Evolutionary conservation across 2,329 filamentous ascomycete genomes (phyloP), one percentile per base, ranked within the genome.

Genomic region (Tolypocladium sp.): DNA sequence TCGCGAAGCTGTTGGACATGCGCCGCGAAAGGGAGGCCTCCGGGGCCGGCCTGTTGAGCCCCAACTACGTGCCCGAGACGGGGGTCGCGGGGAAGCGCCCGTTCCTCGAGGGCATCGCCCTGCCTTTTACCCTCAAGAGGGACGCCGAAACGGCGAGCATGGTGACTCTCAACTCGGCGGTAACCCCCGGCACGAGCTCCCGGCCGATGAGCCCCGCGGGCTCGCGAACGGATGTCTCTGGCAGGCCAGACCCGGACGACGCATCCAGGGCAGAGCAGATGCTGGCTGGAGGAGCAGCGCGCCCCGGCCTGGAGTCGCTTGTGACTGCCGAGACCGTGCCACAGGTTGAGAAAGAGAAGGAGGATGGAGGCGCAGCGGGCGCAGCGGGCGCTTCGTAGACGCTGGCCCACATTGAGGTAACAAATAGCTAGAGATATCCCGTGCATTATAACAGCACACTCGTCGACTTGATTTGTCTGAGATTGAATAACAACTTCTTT

Each of bases 101-200:
- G 0, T 85, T 85, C 53, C 77, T 89, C 7, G 84, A 83, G 25
- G 86, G 88, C 0, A 82, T 91, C 33, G 88, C 89, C 0, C 81
- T 90, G 64, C 89, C 89, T 0, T 92, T 92, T 67, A 88, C 83
- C 59, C 70, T 92, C 17, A 81, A 81, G 57, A 82, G 81, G 63
- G 81, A 88, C 25, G 81, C 82, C 2, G 81, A 84, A 4, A 88
- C 84, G 22, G 86, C 86, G 1, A 91, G 87, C 73, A 90, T 88
- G 81, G 74, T 87, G 57, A 91, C 88, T 0, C 72, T 91, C 25
- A 75, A 78, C 41, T 83, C 82, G 12, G 66, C 70, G 20, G 59
- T 59, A 22, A 72, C 64, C 17, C 68, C 67, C 4, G 57, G 62
- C 17, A 70, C 68, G 15, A 68, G 67, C 5, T 72, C 69, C 25